phyloP scores from a whole-genome alignment of 371 early-diverging fungal genomes.

The Apophysomyces elegans region DNA sequence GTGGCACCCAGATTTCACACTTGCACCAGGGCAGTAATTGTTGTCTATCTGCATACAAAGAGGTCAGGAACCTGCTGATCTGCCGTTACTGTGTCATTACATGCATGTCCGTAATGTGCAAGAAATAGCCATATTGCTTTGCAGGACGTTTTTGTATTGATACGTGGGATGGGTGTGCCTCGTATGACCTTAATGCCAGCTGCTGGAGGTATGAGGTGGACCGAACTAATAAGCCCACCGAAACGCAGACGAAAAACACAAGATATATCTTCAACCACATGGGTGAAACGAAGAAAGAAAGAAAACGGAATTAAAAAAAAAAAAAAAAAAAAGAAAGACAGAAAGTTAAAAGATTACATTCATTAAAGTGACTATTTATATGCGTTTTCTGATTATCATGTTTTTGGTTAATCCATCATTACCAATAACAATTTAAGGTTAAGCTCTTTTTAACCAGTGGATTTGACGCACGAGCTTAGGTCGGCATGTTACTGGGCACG shows the following conservation, averaged over 20 bases:
- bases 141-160: background rate
- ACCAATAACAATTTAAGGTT: slow-evolving; percentile 1
- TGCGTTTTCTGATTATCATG: background rate
- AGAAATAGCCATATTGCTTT: slow-evolving; percentile 52
- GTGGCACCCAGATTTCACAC: slow-evolving; percentile 61
- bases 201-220: slow-evolving; percentile 9
- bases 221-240: slow-evolving; percentile 4
- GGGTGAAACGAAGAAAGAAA: slow-evolving; percentile 2
- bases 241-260: background rate
- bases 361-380: slow-evolving; percentile 20
- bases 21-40: slow-evolving; percentile 51
- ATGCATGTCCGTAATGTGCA: slow-evolving; percentile 83
- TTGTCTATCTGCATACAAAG: slow-evolving; percentile 42
- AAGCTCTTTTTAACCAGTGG: slow-evolving; percentile 1
- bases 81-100: slow-evolving; percentile 26
- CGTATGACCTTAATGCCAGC: background rate
- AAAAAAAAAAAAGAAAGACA: slow-evolving; percentile 4
- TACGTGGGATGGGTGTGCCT: background rate
- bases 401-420: slow-evolving; percentile 1
- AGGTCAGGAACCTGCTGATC: background rate
- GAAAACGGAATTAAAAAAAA: slow-evolving; percentile 4
- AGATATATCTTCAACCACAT: slow-evolving; percentile 11
- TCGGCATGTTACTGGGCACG: background rate
- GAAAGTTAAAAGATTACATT: background rate
- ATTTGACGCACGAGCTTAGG: background rate